These are phyloP conservation scores for Lagenaria siceraria DNA, from an alignment of 306 rosid species.

Conservation along the genomic window DNA sequence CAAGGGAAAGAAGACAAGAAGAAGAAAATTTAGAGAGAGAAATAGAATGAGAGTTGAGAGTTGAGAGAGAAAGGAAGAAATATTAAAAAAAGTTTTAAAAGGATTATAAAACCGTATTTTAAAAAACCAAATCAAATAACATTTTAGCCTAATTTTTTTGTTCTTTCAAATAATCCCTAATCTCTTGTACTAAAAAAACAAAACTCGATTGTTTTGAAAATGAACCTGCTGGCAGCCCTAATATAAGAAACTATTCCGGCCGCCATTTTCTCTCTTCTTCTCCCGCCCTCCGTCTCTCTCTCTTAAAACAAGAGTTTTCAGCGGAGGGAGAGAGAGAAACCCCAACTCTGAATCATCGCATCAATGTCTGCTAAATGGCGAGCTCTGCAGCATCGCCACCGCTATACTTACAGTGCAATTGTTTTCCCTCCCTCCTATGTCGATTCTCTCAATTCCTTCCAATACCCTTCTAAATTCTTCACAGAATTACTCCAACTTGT, in stretches of 20 bases:
- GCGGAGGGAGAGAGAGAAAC: neutral
- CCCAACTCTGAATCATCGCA: neutral
- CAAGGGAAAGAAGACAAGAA: too few species aligned
- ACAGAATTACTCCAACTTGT: constrained; percentile 23
- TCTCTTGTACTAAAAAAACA: neutral
- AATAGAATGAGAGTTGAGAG: too few species aligned
- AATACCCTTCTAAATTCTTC: constrained; percentile 32
- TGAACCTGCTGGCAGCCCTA: neutral
- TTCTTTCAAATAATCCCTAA: too few species aligned
- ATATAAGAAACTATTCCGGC: neutral
- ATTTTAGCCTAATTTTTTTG: too few species aligned
- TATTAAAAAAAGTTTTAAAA: too few species aligned
- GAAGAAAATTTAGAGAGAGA: too few species aligned
- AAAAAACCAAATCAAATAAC: too few species aligned
- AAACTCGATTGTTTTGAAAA: neutral
- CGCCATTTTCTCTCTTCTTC: neutral
- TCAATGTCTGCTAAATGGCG: constrained; percentile 96
- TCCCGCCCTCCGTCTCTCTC: neutral
- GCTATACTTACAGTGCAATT: constrained; percentile 82
- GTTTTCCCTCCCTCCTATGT: constrained; percentile 41
- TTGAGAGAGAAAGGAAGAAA: too few species aligned
- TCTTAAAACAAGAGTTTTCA: neutral
- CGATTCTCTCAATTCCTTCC: constrained; percentile 21
- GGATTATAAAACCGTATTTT: too few species aligned
- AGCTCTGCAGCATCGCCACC: constrained; percentile 94